These are phyloP conservation scores for Sphaerulina populicola DNA, from an alignment of 2,329 filamentous ascomycete genomes.

Conservation along the genomic window DNA sequence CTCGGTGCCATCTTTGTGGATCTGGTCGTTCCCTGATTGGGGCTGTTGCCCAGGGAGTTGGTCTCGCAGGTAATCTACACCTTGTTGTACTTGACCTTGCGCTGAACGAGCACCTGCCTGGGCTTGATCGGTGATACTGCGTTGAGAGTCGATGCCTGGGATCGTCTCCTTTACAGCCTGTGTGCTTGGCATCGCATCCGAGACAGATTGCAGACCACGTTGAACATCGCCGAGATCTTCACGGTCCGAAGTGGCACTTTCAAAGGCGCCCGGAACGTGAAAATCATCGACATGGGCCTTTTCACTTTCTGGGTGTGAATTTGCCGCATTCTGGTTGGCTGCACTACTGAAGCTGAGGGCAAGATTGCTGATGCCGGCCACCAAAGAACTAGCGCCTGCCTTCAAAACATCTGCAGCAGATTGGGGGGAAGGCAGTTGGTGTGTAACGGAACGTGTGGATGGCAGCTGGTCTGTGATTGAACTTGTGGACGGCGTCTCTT, in stretches of 20 bases:
- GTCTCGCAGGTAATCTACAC: not conserved
- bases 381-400: constrained; percentile 7
- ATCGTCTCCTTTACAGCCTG: constrained; percentile 5
- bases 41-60: not conserved
- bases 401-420: constrained; percentile 6
- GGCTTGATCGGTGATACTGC: not conserved
- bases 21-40: constrained; percentile 1
- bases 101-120: not conserved
- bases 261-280: constrained; percentile 11
- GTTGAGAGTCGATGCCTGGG: not conserved
- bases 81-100: not conserved
- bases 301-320: constrained; percentile 9
- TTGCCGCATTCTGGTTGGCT: constrained; percentile 2
- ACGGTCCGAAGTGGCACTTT: constrained; percentile 1
- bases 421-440: constrained; percentile 8
- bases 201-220: constrained; percentile 4
- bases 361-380: constrained; percentile 9
- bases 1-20: constrained; percentile 6
- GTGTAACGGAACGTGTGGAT: not conserved
- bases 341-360: constrained; percentile 2
- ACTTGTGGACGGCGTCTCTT: constrained; percentile 4
- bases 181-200: not conserved
- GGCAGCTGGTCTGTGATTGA: constrained; percentile 1
- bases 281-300: constrained; percentile 11
- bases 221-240: constrained; percentile 2